Base-by-base conservation (phyloP, 2,329 filamentous ascomycete species). In the Calonectria pseudoreteaudii region DNA sequence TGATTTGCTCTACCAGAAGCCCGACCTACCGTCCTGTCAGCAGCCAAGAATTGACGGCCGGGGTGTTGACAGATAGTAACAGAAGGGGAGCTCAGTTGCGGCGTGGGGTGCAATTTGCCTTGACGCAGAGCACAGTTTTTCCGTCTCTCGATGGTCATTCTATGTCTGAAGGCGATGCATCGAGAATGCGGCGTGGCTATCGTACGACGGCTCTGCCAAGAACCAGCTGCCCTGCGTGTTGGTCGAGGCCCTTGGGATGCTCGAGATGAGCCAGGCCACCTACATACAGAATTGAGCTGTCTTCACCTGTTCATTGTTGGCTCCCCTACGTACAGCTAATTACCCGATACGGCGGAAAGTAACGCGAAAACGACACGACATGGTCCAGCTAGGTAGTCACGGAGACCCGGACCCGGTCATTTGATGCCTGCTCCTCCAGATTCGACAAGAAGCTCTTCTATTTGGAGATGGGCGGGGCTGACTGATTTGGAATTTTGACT, bases 201-300 rank as follows among this genome's bases (percentile, higher is more conserved):
- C 78, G 78, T 79, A 80, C 77, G 79, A 80, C 73, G 30, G 28
- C 41, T 68, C 69, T 74, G 76, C 66, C 75, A 71, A 70, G 74
- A 72, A 72, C 73, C 69, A 68, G 72, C 58, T 66, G 70, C 76
- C 56, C 34, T 62, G 56, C 26, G 62, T 76, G 74, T 76, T 74
- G 67, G 64, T 70, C 72, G 58, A 74, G 68, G 58, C 72, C 71
- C 67, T 62, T 74, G 68, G 60, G 62, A 68, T 66, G 52, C 68
- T 73, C 67, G 75, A 69, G 74, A 66, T 53, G 68, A 56, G 70
- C 62, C 71, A 69, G 31, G 66, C 50, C 58, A 74, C 36, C 20
- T 23, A n/a, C n/a, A 36, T 23, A 62, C 44, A 13, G 10, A 28
- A 41, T 34, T 56, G 36, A 66, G 38, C 64, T 58, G 69, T 66